These are phyloP conservation scores for Triticum turgidum DNA, from an alignment of 176 grass and related monocot genomes.

Conservation along the genomic window DNA sequence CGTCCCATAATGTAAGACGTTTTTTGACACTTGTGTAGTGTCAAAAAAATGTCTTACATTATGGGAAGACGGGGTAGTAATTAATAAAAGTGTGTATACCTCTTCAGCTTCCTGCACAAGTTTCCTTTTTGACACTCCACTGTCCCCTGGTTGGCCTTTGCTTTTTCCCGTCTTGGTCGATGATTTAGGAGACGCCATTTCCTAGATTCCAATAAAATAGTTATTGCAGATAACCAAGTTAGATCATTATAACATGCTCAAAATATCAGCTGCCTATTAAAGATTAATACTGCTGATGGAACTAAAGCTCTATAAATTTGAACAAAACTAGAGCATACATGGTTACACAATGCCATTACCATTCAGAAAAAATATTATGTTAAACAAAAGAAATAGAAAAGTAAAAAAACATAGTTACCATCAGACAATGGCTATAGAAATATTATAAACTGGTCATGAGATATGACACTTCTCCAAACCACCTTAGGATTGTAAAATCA, in stretches of 20 bases:
- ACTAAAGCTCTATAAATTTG: background rate
- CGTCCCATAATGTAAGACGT: no score
- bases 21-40: no score
- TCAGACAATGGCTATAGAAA: background rate
- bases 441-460: background rate
- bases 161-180: constrained; percentile 42
- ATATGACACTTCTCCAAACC: background rate
- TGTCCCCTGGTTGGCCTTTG: constrained; percentile 42
- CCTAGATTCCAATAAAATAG: constrained; percentile 44
- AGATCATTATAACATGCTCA: background rate
- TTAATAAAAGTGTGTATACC: constrained; percentile 35
- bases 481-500: constrained; percentile 4
- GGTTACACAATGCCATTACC: background rate
- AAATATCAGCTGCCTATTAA: background rate
- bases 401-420: background rate
- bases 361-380: background rate
- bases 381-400: constrained; percentile 7
- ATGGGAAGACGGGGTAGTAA: background rate
- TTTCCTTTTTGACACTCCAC: constrained; percentile 60
- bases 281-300: background rate
- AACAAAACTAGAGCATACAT: background rate
- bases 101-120: constrained; percentile 43
- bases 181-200: constrained; percentile 42
- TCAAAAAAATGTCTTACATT: no score
- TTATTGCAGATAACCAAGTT: constrained; percentile 16